Evolutionary conservation across 2,329 filamentous ascomycete genomes (phyloP).

Genomic region (Beauveria brongniartii): DNA sequence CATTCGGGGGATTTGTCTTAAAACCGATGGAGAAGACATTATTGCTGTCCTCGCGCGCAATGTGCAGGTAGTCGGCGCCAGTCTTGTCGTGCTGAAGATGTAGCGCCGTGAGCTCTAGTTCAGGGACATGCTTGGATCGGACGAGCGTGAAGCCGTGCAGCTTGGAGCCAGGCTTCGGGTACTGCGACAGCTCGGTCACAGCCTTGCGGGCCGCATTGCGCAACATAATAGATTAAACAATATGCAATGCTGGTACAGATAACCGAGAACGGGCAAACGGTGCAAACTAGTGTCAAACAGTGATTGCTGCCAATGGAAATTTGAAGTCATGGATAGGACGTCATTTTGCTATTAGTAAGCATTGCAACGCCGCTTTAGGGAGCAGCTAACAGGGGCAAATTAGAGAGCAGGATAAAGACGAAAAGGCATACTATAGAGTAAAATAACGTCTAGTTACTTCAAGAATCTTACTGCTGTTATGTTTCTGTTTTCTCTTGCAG

Average conservation of each 20-base stretch:
- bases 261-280: not conserved
- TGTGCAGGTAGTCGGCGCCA: constrained; percentile 89
- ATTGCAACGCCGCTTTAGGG: constrained; percentile 6
- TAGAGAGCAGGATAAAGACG: too few relatives aligned
- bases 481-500: too few relatives aligned
- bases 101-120: constrained; percentile 85
- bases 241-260: not conserved
- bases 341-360: constrained; percentile 10
- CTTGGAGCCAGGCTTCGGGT: constrained; percentile 73
- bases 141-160: constrained; percentile 90
- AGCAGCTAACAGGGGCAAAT: not conserved
- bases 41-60: constrained; percentile 91
- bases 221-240: constrained; percentile 32
- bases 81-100: constrained; percentile 92
- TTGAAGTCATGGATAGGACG: not conserved
- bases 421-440: too few relatives aligned
- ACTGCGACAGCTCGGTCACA: constrained; percentile 66
- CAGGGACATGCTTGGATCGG: constrained; percentile 83
- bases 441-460: too few relatives aligned
- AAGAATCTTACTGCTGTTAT: too few relatives aligned
- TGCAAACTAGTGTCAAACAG: not conserved
- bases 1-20: constrained; percentile 96
- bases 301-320: not conserved
- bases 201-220: constrained; percentile 50
- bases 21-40: constrained; percentile 99